Evolutionary conservation across 1,284 basidiomycete genomes (phyloP).

Genomic region (Malassezia japonica): DNA sequence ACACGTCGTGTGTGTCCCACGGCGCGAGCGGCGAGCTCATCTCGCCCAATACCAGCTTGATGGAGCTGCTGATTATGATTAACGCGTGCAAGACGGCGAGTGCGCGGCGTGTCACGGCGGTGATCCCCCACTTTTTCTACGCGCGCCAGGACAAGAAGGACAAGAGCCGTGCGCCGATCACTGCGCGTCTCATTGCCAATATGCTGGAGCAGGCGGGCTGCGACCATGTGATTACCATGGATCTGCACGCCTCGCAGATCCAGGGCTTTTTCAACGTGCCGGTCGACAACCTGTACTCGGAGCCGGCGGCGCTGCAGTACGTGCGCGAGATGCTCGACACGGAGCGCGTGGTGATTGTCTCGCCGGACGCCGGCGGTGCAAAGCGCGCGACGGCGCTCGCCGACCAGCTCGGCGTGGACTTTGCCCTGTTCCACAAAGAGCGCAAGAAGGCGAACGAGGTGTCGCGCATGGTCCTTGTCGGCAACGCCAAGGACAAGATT

Average conservation of each 20-base stretch:
- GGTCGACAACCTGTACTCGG: conserved; percentile 94
- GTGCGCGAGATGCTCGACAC: conserved; percentile 84
- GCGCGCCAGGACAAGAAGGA: conserved; percentile 86
- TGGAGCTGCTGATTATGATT: conserved; percentile 99
- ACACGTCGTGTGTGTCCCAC: conserved; percentile 69
- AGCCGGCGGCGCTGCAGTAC: conserved; percentile 90
- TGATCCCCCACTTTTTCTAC: conserved; percentile 52
- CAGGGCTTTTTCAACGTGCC: conserved; percentile 99
- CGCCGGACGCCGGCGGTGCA: conserved; percentile 95
- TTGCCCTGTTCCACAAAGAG: conserved; percentile 99
- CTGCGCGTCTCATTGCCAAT: conserved; percentile 95
- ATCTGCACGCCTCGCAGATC: conserved; percentile 47
- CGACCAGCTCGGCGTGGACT: conserved; percentile 90
- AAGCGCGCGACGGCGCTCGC: conserved; percentile 97
- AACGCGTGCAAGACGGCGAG: conserved; percentile 84
- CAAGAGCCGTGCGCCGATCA: conserved; percentile 95
- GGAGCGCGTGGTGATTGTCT: conserved; percentile 85
- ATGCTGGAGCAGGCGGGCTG: conserved; percentile 97
- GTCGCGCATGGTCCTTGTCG: conserved; percentile 96
- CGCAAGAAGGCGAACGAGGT: conserved; percentile 99
- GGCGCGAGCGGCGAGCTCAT: conserved; percentile 28
- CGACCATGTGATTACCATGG: conserved; percentile 75
- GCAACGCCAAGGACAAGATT: conserved; percentile 80
- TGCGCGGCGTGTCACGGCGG: conserved; percentile 89
- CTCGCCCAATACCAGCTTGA: conserved; percentile 60